Conservation (phyloP, 2,329 filamentous ascomycete species). For the Colletotrichum somersetense region DNA sequence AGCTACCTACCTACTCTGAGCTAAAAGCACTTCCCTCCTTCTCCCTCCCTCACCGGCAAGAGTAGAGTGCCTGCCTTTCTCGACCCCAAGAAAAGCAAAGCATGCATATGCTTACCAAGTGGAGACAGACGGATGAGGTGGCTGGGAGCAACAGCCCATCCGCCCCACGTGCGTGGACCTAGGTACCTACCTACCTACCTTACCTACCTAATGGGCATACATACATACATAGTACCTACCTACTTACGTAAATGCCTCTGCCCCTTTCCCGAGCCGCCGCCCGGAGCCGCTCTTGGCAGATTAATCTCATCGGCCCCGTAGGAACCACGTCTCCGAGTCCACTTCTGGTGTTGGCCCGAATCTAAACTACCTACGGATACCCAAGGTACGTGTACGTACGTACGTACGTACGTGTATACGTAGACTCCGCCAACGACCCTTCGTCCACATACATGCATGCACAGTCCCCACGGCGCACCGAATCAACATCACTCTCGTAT, state of each 20-base stretch:
- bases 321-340: neutral
- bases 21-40: neutral
- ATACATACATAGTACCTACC: no score
- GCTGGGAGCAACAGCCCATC: neutral
- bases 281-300: neutral
- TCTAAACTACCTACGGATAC: no score
- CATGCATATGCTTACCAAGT: neutral
- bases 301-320: neutral
- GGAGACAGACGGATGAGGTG: conserved; percentile 6
- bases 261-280: no score
- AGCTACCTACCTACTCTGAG: neutral
- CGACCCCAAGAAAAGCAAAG: neutral
- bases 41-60: neutral
- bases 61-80: neutral
- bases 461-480: no score
- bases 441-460: no score
- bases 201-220: no score
- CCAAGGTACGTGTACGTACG: neutral
- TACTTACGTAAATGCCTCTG: no score
- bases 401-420: no score
- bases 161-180: conserved; percentile 1
- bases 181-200: no score
- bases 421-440: no score
- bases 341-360: no score
- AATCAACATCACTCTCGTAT: no score